Conservation (phyloP, 495 filamentous ascomycete genomes). For the Collariella sp. region DNA sequence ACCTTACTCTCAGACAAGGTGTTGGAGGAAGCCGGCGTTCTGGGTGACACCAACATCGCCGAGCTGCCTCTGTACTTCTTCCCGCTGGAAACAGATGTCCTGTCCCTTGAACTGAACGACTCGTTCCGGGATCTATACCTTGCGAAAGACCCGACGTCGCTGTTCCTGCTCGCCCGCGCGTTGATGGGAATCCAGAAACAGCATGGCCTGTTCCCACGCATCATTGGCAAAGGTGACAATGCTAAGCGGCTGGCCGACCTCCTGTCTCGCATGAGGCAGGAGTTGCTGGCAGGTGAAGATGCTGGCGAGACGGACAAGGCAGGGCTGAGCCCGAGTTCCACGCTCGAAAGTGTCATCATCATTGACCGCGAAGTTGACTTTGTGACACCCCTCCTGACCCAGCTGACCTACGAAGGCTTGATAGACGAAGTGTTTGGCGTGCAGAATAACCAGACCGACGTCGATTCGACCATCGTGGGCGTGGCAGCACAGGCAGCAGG, state of each 20-base stretch:
- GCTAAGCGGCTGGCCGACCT: conserved; percentile 82
- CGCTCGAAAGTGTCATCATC: conserved; percentile 83
- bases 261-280: conserved; percentile 85
- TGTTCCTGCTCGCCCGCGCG: conserved; percentile 82
- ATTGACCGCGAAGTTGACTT: conserved; percentile 94
- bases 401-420: conserved; percentile 93
- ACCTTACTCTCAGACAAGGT: conserved; percentile 87
- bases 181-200: conserved; percentile 89
- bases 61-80: conserved; percentile 85
- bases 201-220: conserved; percentile 88
- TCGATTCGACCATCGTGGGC: conserved; percentile 88
- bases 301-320: conserved; percentile 50
- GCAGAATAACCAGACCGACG: conserved; percentile 77
- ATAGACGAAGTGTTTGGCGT: conserved; percentile 94
- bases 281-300: conserved; percentile 74
- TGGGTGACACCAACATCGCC: conserved; percentile 82
- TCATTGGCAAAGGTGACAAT: conserved; percentile 93
- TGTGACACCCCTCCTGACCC: conserved; percentile 81
- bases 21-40: conserved; percentile 83
- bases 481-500: conserved; percentile 49
- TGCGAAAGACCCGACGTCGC: conserved; percentile 81
- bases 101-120: conserved; percentile 84
- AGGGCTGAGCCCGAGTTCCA: conserved; percentile 75
- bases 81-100: conserved; percentile 79
- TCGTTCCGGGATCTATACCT: conserved; percentile 82